Evolutionary conservation across 2,329 filamentous ascomycete genomes (phyloP).

Genomic region (Colletotrichum ledebouriae): DNA sequence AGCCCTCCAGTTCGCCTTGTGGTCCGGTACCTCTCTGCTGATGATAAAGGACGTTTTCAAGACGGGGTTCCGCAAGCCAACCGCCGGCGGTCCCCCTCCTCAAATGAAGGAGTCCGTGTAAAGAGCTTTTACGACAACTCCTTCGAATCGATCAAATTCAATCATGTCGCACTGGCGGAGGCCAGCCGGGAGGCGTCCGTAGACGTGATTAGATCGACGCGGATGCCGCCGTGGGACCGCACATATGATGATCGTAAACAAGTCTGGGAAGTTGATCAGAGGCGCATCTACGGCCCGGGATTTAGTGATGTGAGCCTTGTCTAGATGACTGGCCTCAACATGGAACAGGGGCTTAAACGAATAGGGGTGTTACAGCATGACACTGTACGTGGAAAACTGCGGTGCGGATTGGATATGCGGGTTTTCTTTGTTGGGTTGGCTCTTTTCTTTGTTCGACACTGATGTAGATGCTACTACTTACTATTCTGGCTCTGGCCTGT

Average conservation of each 20-base stretch:
- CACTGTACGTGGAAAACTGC: conserved; percentile 18
- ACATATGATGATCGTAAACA: conserved; percentile 23
- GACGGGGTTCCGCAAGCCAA: conserved; percentile 52
- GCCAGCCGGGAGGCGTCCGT: conserved; percentile 37
- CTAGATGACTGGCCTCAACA: conserved; percentile 38
- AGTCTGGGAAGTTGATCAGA: conserved; percentile 38
- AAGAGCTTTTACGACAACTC: not conserved
- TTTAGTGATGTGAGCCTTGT: conserved; percentile 42
- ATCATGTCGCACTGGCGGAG: conserved; percentile 32
- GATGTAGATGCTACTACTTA: conserved; percentile 39
- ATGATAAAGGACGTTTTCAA: conserved; percentile 63
- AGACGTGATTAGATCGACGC: conserved; percentile 32
- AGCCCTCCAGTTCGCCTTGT: conserved; percentile 66
- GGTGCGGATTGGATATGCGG: conserved; percentile 28
- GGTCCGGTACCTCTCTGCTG: conserved; percentile 63
- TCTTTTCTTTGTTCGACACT: conserved; percentile 27
- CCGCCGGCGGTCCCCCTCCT: conserved; percentile 45
- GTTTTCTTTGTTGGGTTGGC: conserved; percentile 30
- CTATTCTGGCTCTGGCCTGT: conserved; percentile 28
- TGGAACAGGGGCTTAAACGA: not conserved
- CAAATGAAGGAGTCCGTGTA: conserved; percentile 44
- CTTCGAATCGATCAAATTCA: conserved; percentile 33
- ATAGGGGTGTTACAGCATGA: conserved; percentile 9
- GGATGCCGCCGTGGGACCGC: conserved; percentile 39
- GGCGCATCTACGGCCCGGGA: conserved; percentile 38